Evolutionary conservation across 495 filamentous ascomycete species (phyloP).

Genomic region (Melanomma pulvis-pyrius): DNA sequence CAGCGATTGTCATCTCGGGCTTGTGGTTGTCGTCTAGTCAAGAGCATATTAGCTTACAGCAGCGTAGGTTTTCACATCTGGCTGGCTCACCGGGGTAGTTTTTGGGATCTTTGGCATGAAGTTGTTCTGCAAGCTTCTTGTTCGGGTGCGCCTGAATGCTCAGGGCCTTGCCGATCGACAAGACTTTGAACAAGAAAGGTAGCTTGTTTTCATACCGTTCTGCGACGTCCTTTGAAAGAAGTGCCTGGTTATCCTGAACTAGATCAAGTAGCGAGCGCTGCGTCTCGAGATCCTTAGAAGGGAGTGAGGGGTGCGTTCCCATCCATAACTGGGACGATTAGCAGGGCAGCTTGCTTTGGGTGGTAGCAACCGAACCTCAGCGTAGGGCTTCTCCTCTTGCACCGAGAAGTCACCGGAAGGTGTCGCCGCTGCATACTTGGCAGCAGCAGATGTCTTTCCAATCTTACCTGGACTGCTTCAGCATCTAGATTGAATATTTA

Average conservation of each 20-base stretch:
- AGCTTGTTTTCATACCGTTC: slow-evolving; percentile 76
- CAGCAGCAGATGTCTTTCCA: slow-evolving; percentile 72
- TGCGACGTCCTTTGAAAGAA: slow-evolving; percentile 71
- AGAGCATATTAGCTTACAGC: background rate
- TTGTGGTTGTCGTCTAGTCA: slow-evolving; percentile 93
- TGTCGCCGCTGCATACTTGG: slow-evolving; percentile 41
- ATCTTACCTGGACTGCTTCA: slow-evolving; percentile 44
- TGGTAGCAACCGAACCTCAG: slow-evolving; percentile 41
- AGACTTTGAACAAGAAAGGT: slow-evolving; percentile 96
- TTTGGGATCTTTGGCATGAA: slow-evolving; percentile 82
- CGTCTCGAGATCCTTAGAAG: slow-evolving; percentile 84
- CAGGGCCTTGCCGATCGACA: slow-evolving; percentile 89
- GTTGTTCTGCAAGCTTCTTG: slow-evolving; percentile 90
- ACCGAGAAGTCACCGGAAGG: slow-evolving; percentile 43
- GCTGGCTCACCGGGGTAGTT: slow-evolving; percentile 75
- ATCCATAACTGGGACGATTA: slow-evolving; percentile 78
- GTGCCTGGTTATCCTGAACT: slow-evolving; percentile 81
- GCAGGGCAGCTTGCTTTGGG: background rate
- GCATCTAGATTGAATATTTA: slow-evolving; percentile 12
- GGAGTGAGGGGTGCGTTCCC: slow-evolving; percentile 95
- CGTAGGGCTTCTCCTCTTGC: slow-evolving; percentile 48
- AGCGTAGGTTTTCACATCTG: background rate
- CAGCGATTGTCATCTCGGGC: slow-evolving; percentile 97
- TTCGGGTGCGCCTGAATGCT: slow-evolving; percentile 98
- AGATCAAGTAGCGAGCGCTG: slow-evolving; percentile 87